Percentiles rank a stretch among this genome's conserved stretches.
Conservation (phyloP, 768 basidiomycete species). For the Ephemerocybe angulata region DNA sequence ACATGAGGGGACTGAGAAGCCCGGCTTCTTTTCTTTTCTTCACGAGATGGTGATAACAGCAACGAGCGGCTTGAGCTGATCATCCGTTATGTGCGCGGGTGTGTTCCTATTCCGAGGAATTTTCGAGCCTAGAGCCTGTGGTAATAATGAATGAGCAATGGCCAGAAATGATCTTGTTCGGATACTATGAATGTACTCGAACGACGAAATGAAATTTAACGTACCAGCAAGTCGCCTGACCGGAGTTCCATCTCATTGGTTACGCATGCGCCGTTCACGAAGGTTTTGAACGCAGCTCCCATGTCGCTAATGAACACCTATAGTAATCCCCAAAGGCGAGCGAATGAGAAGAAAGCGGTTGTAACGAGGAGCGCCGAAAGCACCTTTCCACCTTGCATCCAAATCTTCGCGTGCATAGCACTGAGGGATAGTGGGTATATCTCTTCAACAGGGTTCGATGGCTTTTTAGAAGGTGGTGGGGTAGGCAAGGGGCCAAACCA, state of each 20-base stretch:
- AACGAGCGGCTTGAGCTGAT: slow-evolving; percentile 44
- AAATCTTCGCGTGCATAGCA: slow-evolving; percentile 43
- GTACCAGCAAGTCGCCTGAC: slow-evolving; percentile 43
- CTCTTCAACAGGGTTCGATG: slow-evolving; percentile 7
- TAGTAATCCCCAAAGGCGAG: background rate
- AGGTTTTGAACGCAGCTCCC: slow-evolving; percentile 45
- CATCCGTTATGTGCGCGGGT: slow-evolving; percentile 35
- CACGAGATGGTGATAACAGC: slow-evolving; percentile 29
- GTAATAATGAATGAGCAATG: slow-evolving; percentile 5
- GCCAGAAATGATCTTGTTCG: background rate
- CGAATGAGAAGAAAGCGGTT: too few species aligned
- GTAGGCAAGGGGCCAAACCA: slow-evolving; percentile 36
- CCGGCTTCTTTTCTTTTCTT: background rate
- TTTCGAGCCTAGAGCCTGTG: slow-evolving; percentile 38
- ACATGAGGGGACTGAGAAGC: background rate
- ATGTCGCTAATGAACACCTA: slow-evolving; percentile 48
- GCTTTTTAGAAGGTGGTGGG: slow-evolving; percentile 10
- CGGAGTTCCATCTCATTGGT: slow-evolving; percentile 33
- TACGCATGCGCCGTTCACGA: slow-evolving; percentile 42
- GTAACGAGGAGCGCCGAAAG: too few species aligned
- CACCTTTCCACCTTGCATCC: slow-evolving; percentile 43
- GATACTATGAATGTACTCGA: background rate
- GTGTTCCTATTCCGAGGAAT: slow-evolving; percentile 37
- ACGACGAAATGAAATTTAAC: slow-evolving; percentile 14
- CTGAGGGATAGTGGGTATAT: slow-evolving; percentile 41